phyloP scores from a whole-genome alignment of 768 basidiomycete species.

The button mushroom (Agaricus bisporus) region DNA sequence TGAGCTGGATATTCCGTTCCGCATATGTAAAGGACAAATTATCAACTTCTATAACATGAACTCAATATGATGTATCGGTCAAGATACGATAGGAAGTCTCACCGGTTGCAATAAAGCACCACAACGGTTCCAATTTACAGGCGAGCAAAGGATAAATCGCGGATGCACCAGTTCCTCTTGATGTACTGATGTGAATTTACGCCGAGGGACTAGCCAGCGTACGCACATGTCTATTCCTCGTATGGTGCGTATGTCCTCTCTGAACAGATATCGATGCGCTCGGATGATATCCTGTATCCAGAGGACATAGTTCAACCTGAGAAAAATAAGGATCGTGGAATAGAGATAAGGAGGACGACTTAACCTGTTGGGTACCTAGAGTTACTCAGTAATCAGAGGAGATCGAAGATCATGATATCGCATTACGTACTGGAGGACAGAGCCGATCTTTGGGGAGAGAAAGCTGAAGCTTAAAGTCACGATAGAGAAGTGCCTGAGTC shows the following conservation, averaged over 20 bases:
- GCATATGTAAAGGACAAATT: slow-evolving; percentile 52
- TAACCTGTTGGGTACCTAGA: slow-evolving; percentile 70
- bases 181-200: not conserved
- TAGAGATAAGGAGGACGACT: not conserved
- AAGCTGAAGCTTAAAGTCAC: slow-evolving; percentile 66
- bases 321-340: not conserved
- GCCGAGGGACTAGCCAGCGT: not conserved
- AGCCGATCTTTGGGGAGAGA: slow-evolving; percentile 64
- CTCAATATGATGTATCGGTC: not conserved
- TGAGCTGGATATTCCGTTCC: slow-evolving; percentile 46
- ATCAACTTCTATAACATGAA: slow-evolving; percentile 58
- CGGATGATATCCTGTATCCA: slow-evolving; percentile 73
- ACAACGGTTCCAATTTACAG: slow-evolving; percentile 43
- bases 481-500: slow-evolving; percentile 70
- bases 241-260: slow-evolving; percentile 18
- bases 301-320: slow-evolving; percentile 80
- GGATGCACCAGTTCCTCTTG: slow-evolving; percentile 85
- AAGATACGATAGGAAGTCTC: not conserved
- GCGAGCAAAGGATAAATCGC: slow-evolving; percentile 84
- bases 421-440: slow-evolving; percentile 76
- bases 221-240: slow-evolving; percentile 71
- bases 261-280: slow-evolving; percentile 18
- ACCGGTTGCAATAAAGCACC: slow-evolving; percentile 73
- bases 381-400: not conserved
- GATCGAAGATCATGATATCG: not conserved